These are phyloP conservation scores for Solanum paucissectum DNA, from an alignment of 257 asterid genomes.

Conservation along the genomic window DNA sequence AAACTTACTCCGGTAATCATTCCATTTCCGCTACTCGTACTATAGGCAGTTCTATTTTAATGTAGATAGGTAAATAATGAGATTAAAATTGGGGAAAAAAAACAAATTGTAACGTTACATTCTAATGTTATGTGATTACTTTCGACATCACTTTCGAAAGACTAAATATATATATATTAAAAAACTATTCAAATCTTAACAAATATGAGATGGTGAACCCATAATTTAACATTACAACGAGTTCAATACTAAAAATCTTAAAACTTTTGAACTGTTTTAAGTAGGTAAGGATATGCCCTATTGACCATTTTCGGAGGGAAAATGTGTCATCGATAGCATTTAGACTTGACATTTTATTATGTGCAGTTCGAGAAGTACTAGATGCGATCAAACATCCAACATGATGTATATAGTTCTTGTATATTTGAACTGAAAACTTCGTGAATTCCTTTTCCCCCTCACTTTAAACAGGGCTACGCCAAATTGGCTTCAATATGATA, in stretches of 20 bases:
- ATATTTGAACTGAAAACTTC: neutral
- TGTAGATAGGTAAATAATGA: neutral
- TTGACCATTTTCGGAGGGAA: neutral
- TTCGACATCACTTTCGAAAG: too few species aligned
- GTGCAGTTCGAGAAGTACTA: neutral
- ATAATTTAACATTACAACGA: neutral
- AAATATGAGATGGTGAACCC: neutral
- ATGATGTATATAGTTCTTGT: neutral
- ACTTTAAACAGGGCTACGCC: constrained; percentile 41
- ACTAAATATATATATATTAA: too few species aligned
- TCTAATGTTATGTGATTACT: too few species aligned
- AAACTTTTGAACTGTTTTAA: neutral
- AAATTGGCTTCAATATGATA: constrained; percentile 62
- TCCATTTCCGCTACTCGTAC: neutral
- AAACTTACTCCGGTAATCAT: constrained; percentile 34
- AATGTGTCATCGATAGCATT: neutral
- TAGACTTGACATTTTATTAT: neutral
- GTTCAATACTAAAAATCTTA: neutral
- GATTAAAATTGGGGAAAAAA: neutral
- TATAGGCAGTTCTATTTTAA: neutral
- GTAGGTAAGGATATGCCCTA: neutral
- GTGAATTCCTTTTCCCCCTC: accelerated
- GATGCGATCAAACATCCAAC: neutral
- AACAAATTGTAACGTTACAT: too few species aligned
- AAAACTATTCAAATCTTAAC: too few species aligned